A percentile compares a stretch with the other conserved stretches of the same genome.
phyloP scores from a whole-genome alignment of 352 stramenopile genomes.

The Globisporangium abappressorium region DNA sequence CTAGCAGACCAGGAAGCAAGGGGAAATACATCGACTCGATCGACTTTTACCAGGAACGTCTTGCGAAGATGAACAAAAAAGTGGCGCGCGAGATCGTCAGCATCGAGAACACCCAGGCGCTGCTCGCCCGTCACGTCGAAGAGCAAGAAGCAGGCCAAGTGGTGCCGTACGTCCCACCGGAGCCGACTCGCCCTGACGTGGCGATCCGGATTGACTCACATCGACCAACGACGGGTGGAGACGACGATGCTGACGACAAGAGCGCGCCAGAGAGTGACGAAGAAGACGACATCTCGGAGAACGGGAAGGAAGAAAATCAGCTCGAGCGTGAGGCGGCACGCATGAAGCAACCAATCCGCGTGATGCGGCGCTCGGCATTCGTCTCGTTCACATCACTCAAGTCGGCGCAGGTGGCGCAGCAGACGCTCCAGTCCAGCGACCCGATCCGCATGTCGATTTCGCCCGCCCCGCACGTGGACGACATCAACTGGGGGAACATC shows the following conservation, averaged over 20 bases:
- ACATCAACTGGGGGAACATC: slow-evolving; percentile 81
- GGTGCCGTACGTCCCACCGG: slow-evolving; percentile 9
- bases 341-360: slow-evolving; percentile 47
- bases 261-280: slow-evolving; percentile 6
- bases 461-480: slow-evolving; percentile 51
- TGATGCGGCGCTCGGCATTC: slow-evolving; percentile 71
- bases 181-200: background rate
- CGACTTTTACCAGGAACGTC: slow-evolving; percentile 52
- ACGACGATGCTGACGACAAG: slow-evolving; percentile 22
- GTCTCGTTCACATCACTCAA: slow-evolving; percentile 76
- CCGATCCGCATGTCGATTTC: slow-evolving; percentile 49
- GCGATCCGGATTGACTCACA: slow-evolving; percentile 6
- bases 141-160: slow-evolving; percentile 22
- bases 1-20: slow-evolving; percentile 36
- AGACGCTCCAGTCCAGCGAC: slow-evolving; percentile 60
- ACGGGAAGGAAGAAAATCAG: slow-evolving; percentile 45
- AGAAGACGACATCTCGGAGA: slow-evolving; percentile 13
- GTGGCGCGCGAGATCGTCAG: slow-evolving; percentile 58
- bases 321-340: slow-evolving; percentile 43
- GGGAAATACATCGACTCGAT: slow-evolving; percentile 53
- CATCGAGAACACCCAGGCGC: slow-evolving; percentile 54
- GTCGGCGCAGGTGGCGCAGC: slow-evolving; percentile 67
- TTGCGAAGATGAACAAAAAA: slow-evolving; percentile 54
- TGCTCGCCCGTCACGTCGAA: slow-evolving; percentile 45
- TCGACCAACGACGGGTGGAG: slow-evolving; percentile 19